phyloP scores from a whole-genome alignment of 2,329 filamentous ascomycete genomes.

The Alternaria viburni region DNA sequence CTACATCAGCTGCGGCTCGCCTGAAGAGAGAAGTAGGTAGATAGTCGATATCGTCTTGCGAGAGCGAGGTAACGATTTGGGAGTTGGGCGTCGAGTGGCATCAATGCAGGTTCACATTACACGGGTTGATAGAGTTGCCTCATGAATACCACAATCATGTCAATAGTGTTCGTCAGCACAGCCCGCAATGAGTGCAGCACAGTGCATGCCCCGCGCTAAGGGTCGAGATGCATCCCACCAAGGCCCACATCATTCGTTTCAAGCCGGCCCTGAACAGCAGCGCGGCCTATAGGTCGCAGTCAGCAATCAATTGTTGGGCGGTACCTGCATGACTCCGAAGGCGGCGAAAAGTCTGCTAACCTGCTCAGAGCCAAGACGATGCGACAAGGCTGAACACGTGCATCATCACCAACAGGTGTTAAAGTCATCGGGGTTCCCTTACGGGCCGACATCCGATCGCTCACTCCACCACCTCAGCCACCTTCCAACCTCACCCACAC shows the following conservation, averaged over 20 bases:
- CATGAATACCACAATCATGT: not conserved
- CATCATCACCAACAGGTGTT: conserved; percentile 1
- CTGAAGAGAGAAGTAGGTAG: conserved; percentile 67
- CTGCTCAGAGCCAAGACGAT: conserved; percentile 10
- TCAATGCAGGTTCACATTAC: not conserved
- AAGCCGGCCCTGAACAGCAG: not conserved
- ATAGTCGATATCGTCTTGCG: conserved; percentile 22
- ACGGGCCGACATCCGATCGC: conserved; percentile 29
- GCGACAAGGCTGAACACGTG: conserved; percentile 27
- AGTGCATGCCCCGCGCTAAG: conserved; percentile 2
- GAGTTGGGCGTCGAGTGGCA: conserved; percentile 4
- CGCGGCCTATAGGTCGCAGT: not conserved
- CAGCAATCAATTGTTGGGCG: conserved; percentile 10
- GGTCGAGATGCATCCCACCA: conserved; percentile 2
- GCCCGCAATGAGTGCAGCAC: no score
- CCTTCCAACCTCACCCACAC: conserved; percentile 22
- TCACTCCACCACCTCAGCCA: conserved; percentile 22
- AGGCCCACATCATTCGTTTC: conserved; percentile 10
- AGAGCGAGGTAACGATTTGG: not conserved
- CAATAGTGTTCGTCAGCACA: not conserved
- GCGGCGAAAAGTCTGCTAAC: conserved; percentile 24
- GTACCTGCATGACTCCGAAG: conserved; percentile 33
- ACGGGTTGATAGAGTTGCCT: not conserved
- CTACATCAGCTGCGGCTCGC: conserved; percentile 63
- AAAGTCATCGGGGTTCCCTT: conserved; percentile 11